Evolutionary conservation across 2,329 filamentous ascomycete genomes (phyloP).

Genomic region (Fusarium napiforme): DNA sequence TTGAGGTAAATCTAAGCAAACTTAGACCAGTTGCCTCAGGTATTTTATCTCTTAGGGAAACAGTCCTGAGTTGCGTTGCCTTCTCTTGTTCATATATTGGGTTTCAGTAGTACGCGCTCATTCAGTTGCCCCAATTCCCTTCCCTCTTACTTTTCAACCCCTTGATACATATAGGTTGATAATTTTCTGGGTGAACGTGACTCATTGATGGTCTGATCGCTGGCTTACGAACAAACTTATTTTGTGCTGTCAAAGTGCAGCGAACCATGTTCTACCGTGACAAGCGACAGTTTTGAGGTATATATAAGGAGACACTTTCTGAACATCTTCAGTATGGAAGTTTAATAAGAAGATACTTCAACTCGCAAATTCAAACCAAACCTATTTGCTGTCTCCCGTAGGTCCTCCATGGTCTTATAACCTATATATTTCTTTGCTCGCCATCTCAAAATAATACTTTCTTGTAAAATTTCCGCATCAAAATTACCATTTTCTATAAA

Average conservation of each 20-base stretch:
- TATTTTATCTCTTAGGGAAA: background rate
- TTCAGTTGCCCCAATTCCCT: background rate
- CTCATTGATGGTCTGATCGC: background rate
- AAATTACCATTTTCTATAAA: background rate
- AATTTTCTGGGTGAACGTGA: constrained; percentile 48
- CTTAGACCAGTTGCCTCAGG: background rate
- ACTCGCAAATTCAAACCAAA: background rate
- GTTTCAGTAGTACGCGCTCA: background rate
- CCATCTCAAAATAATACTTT: background rate
- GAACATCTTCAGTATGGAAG: background rate
- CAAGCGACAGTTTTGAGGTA: background rate
- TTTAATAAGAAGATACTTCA: background rate
- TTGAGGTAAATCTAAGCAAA: too few relatives aligned
- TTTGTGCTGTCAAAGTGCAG: background rate
- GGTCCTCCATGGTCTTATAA: background rate
- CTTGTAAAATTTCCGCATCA: background rate
- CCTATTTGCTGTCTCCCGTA: background rate
- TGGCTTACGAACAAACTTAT: background rate
- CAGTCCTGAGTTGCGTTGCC: background rate
- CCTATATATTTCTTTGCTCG: background rate
- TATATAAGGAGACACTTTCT: background rate
- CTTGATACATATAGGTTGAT: constrained; percentile 31
- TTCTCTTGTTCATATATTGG: background rate
- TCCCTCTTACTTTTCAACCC: background rate
- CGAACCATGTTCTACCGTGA: background rate